Conservation (phyloP, 2,329 filamentous ascomycete genomes). For the Aspergillus fijiensis region DNA sequence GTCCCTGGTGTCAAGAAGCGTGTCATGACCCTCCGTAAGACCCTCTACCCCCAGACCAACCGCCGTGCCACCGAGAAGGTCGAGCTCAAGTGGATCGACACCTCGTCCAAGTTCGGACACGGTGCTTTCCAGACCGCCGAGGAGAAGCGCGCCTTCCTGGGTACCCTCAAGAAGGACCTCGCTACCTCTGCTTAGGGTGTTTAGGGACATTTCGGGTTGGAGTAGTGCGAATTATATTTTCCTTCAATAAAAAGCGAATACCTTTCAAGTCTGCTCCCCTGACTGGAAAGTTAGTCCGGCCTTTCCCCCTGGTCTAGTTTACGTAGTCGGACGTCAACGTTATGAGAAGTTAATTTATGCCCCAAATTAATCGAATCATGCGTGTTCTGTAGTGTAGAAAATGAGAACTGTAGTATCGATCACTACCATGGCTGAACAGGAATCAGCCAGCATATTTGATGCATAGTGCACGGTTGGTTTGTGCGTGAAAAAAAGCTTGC, state of each 20-base stretch:
- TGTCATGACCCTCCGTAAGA: constrained; percentile 97
- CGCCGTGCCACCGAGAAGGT: constrained; percentile 97
- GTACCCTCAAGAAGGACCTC: constrained; percentile 99
- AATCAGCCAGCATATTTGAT: not conserved
- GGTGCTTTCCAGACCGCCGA: constrained; percentile 98
- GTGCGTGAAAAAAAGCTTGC: not conserved
- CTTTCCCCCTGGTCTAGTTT: constrained; percentile 5
- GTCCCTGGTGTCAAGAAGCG: constrained; percentile 99
- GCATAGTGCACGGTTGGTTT: not conserved
- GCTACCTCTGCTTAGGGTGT: constrained; percentile 54
- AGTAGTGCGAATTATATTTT: constrained; percentile 40
- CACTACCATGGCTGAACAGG: too few species aligned
- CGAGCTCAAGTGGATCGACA: constrained; percentile 99
- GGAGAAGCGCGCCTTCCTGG: constrained; percentile 97
- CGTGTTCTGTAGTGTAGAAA: not conserved
- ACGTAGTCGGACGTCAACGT: constrained; percentile 10
- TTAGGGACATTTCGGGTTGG: constrained; percentile 36
- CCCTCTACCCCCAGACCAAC: constrained; percentile 96
- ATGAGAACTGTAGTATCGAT: not conserved
- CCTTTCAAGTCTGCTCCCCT: constrained; percentile 24
- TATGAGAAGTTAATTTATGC: constrained; percentile 2
- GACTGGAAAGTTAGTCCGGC: not conserved
- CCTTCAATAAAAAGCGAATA: constrained; percentile 45
- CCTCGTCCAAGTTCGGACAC: constrained; percentile 99
- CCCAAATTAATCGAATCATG: not conserved